Evolutionary conservation across 371 early-diverging fungal genomes (phyloP), one percentile per base, ranked within the genome.

Genomic region (Mortierella sp.): DNA sequence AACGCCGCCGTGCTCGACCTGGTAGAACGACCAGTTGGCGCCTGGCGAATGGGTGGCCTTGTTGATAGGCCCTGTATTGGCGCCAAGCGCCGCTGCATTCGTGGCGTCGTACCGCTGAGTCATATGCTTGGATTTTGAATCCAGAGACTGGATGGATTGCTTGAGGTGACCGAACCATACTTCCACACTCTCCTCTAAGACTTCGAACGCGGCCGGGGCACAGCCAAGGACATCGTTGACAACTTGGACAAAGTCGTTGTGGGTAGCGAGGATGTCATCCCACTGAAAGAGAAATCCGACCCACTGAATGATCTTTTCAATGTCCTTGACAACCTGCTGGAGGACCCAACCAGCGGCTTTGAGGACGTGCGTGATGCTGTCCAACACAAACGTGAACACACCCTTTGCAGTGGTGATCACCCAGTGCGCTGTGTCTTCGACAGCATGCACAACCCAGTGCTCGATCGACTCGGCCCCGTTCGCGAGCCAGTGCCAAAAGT

Each of bases 281-380:
- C 60, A 60, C 31, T 60, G 26, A 24, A 60, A 60, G n/a, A 60
- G 60, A 21, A 60, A 60, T 60, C 60, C 60, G 60, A 60, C 60
- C 60, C 60, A 60, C 60, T 60, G 60, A 60, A 60, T 60, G 60
- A 60, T 60, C n/a, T 60, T 60, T 10, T 60, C 60, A 2, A 60
- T 60, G 60, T 9, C 60, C 4, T 10, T 60, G 60, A 60, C 60
- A 60, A 60, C 60, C 60, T 60, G 60, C 24, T 8, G 1, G 60
- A 60, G 60, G 19, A 31, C 60, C 60, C 60, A 60, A n/a, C 60
- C 9, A 8, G n/a, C n/a, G 60, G 60, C 60, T 60, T 60, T 60
- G 60, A 60, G 60, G 60, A 60, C 31, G 60, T 60, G 60, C 60
- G 60, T 60, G n/a, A 24, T n/a, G 60, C 60, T 21, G 60, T 60